Percentiles rank a stretch among this genome's conserved stretches.
Evolutionary conservation across 2,329 filamentous ascomycete species (phyloP).

Genomic region (Alternaria triticimaculans): DNA sequence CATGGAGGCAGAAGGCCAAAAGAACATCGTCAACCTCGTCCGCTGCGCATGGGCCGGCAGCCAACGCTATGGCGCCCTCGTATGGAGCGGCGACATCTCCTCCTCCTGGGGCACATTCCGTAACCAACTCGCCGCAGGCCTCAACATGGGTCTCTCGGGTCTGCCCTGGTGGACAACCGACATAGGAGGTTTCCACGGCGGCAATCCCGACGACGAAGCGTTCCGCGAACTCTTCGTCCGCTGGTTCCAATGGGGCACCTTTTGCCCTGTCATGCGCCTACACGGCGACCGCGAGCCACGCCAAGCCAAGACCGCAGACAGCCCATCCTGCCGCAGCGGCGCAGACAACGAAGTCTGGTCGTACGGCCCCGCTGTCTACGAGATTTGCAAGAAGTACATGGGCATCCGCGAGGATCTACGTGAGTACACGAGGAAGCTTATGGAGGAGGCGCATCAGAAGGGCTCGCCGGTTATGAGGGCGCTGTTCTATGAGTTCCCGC

Average conservation of each 20-base stretch:
- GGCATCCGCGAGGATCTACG: slow-evolving; percentile 64
- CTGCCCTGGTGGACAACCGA: slow-evolving; percentile 75
- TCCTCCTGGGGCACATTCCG: slow-evolving; percentile 67
- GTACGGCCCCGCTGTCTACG: slow-evolving; percentile 66
- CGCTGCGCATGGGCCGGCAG: slow-evolving; percentile 65
- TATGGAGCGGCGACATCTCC: slow-evolving; percentile 73
- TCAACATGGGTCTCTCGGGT: slow-evolving; percentile 70
- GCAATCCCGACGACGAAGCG: slow-evolving; percentile 60
- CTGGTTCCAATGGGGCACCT: slow-evolving; percentile 74
- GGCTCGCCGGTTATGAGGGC: slow-evolving; percentile 68
- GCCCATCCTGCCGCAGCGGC: slow-evolving; percentile 52
- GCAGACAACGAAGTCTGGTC: slow-evolving; percentile 71
- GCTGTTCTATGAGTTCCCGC: slow-evolving; percentile 69
- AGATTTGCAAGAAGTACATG: slow-evolving; percentile 67
- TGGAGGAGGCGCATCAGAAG: slow-evolving; percentile 65
- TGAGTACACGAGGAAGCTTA: slow-evolving; percentile 64
- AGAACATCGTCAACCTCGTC: slow-evolving; percentile 65
- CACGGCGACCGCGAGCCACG: slow-evolving; percentile 71
- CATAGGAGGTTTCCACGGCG: slow-evolving; percentile 73
- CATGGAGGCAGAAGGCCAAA: slow-evolving; percentile 59
- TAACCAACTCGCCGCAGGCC: slow-evolving; percentile 66
- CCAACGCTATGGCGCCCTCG: slow-evolving; percentile 69
- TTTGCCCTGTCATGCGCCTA: slow-evolving; percentile 71
- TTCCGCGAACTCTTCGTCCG: slow-evolving; percentile 70
- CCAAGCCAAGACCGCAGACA: slow-evolving; percentile 52